phyloP scores from a whole-genome alignment of 139 green algal species.

The Closterium sp. region DNA sequence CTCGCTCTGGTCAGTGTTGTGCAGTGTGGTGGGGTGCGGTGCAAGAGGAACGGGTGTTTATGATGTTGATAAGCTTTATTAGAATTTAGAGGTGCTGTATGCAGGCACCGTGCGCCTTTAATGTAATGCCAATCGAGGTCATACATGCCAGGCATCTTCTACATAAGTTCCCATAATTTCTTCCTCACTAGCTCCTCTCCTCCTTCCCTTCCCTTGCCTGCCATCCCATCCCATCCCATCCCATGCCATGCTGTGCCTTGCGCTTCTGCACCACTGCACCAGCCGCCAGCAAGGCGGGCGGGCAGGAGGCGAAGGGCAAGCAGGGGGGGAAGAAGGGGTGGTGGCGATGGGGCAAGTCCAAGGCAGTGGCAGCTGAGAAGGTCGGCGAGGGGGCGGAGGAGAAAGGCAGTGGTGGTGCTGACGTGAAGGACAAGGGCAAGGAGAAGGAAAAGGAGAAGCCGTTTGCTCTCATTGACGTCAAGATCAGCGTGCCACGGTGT shows the following conservation, averaged over 20 bases:
- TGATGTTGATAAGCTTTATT: too few species aligned
- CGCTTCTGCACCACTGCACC: neutral
- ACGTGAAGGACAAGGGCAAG: neutral
- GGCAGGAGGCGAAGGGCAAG: neutral
- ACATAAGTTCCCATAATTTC: neutral
- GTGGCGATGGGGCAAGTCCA: neutral
- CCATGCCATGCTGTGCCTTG: neutral
- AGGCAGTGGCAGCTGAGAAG: neutral
- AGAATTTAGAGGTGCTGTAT: too few species aligned
- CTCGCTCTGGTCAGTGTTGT: neutral
- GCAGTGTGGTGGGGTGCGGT: neutral
- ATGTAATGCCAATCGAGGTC: neutral
- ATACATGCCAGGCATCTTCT: neutral
- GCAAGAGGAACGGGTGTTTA: too few species aligned
- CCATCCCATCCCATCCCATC: neutral
- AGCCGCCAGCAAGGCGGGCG: neutral
- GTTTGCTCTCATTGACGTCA: neutral
- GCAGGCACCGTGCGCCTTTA: neutral
- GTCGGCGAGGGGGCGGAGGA: neutral
- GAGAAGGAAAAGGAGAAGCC: neutral
- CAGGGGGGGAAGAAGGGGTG: neutral
- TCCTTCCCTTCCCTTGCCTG: neutral
- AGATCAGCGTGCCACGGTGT: neutral
- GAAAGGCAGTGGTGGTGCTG: neutral
- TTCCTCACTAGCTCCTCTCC: neutral